Evolutionary conservation across 768 basidiomycete species (phyloP).

Genomic region (Botryobasidium botryosum): DNA sequence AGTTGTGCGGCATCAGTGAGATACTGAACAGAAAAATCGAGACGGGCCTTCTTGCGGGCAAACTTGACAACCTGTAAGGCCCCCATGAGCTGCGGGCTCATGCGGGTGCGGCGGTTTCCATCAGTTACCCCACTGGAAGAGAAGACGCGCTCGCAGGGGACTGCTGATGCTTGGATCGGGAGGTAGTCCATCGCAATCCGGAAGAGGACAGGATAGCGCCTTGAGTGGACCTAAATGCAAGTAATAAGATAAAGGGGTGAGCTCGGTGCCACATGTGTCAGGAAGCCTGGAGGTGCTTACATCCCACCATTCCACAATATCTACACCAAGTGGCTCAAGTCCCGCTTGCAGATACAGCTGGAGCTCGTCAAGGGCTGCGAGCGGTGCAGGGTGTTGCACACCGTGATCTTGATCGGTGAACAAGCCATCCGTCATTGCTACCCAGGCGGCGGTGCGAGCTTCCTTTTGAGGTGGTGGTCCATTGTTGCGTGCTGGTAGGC

Average conservation of each 20-base stretch:
- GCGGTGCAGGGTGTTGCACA: neutral
- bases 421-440: neutral
- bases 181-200: constrained; percentile 14
- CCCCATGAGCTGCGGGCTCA: constrained; percentile 11
- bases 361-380: constrained; percentile 3
- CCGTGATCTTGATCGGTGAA: neutral
- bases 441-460: neutral
- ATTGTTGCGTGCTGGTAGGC: neutral
- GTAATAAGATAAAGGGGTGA: neutral
- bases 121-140: constrained; percentile 13
- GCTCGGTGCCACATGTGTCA: neutral
- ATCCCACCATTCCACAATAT: constrained; percentile 5
- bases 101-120: neutral
- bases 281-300: constrained; percentile 1
- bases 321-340: neutral
- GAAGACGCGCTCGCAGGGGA: constrained; percentile 15
- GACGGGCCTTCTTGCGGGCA: constrained; percentile 7
- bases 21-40: too few species aligned
- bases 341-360: neutral
- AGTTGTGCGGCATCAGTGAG: too few species aligned
- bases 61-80: constrained; percentile 16
- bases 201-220: constrained; percentile 1
- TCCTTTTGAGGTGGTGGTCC: neutral
- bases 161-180: constrained; percentile 15
- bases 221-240: neutral